Evolutionary conservation across 352 stramenopile genomes (phyloP), one percentile per base, ranked within the genome.

Genomic region (Phytophthora pseudosyringae): DNA sequence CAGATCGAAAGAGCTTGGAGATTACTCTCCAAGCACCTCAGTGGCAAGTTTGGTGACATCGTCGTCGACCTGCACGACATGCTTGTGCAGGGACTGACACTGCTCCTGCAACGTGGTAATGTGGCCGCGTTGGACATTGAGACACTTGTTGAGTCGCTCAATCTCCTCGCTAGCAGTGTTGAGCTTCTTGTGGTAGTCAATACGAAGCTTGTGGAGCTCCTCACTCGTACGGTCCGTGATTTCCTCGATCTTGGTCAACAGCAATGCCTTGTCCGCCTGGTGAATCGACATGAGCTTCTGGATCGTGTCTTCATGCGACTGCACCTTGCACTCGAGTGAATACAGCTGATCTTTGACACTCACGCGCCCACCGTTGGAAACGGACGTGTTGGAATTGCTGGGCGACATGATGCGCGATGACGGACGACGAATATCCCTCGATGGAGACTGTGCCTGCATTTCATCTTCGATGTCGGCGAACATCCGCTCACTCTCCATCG

Each of bases 21-120:
- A 15, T 61, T 83, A 91, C 28, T 94, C 86, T 40, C 86, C 83
- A 7, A 94, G 67, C 18, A 94, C 86, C 63, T 94, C 86, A 52
- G 83, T 88, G 44, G 86, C 82, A 55, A 94, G 82, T 59, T 91
- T 92, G 59, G 83, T 90, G 36, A 94, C 83, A 60, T 94, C 86
- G 29, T 94, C 86, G 46, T 94, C 86, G n/a, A 94, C 83, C 70
- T 91, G 83, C 41, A 89, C 81, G 41, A 94, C 80, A 69, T 94
- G 83, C 65, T 91, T 92, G 79, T 94, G 83, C 38, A 94, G 72
- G 41, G 83, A 92, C 55, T 93, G 80, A 35, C 83, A 93, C 66
- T 93, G 86, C 63, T 94, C 83, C 63, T 94, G 83, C 25, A 93
- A 73, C 41, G 86, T 94, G 69, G 83, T 91, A 61, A 94, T 91